Evolutionary conservation across 2,329 filamentous ascomycete species (phyloP).

Genomic region (Ramularia endophylla): DNA sequence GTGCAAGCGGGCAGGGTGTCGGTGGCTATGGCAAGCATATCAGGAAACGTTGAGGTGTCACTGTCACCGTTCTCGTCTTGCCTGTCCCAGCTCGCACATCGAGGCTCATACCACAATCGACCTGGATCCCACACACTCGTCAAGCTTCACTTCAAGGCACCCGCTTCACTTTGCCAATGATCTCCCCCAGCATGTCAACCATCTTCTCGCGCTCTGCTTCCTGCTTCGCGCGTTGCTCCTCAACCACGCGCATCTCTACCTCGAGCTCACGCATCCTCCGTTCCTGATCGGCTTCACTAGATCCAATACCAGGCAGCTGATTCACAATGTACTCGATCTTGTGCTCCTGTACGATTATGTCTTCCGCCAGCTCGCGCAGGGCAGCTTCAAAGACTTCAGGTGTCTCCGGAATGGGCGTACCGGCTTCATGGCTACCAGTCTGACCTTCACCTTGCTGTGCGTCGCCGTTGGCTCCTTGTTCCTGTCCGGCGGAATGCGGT

Average conservation of each 20-base stretch:
- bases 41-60: not conserved
- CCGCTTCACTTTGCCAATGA: constrained; percentile 38
- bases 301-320: constrained; percentile 68
- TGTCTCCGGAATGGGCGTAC: constrained; percentile 54
- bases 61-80: not conserved
- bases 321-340: constrained; percentile 75
- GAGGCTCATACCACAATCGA: not conserved
- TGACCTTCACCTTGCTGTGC: constrained; percentile 9
- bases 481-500: constrained; percentile 16
- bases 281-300: constrained; percentile 71
- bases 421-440: constrained; percentile 15
- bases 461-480: constrained; percentile 16
- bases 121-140: not conserved
- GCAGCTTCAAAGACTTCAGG: constrained; percentile 60
- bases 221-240: constrained; percentile 36
- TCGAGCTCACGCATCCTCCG: constrained; percentile 47
- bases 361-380: constrained; percentile 66
- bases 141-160: constrained; percentile 19
- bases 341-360: constrained; percentile 73
- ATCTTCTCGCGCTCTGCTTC: constrained; percentile 38
- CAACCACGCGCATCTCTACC: constrained; percentile 37
- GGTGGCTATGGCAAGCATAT: not conserved
- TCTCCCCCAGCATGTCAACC: constrained; percentile 41
- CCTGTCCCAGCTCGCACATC: not conserved
- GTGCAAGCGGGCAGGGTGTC: no score